Percentiles rank a stretch among this genome's conserved stretches.
phyloP scores from a whole-genome alignment of 202 grass and related monocot genomes.

The Bolboschoenoplectus hybrid region DNA sequence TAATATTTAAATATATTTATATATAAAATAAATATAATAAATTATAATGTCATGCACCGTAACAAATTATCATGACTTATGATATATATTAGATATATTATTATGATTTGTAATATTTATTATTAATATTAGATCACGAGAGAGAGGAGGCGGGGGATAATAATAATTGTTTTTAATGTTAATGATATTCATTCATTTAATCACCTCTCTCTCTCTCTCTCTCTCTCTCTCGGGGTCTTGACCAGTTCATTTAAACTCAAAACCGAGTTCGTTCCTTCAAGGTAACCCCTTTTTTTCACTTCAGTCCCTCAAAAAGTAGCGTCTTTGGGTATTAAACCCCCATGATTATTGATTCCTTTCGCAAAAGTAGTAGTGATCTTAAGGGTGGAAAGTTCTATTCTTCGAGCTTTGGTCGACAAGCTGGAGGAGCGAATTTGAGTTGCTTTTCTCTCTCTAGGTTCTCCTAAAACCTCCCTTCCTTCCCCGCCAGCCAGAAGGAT shows the following conservation, averaged over 20 bases:
- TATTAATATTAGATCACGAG: too few relatives aligned
- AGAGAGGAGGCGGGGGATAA: too few relatives aligned
- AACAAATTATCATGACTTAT: too few relatives aligned
- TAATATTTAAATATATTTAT: too few relatives aligned
- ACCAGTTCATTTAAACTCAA: neutral
- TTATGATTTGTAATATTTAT: too few relatives aligned
- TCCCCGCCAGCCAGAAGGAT: neutral
- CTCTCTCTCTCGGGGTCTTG: neutral
- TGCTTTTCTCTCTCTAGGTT: constrained; percentile 1
- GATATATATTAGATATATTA: too few relatives aligned
- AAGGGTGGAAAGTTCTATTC: constrained; percentile 11
- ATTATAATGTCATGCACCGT: too few relatives aligned
- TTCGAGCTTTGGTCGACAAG: neutral
- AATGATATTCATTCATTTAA: neutral
- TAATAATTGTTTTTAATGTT: neutral
- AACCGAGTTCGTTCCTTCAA: neutral
- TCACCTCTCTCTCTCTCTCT: neutral
- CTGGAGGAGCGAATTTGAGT: neutral
- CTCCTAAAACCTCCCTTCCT: neutral
- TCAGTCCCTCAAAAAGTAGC: constrained; percentile 31
- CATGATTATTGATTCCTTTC: constrained; percentile 11
- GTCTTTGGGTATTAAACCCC: neutral
- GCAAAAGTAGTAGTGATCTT: constrained; percentile 33
- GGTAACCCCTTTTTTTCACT: neutral
- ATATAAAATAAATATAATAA: too few relatives aligned